Percentiles rank a stretch among this genome's conserved stretches.
phyloP scores from a whole-genome alignment of 2,329 filamentous ascomycete genomes.

The Pestalotiopsis sp. region DNA sequence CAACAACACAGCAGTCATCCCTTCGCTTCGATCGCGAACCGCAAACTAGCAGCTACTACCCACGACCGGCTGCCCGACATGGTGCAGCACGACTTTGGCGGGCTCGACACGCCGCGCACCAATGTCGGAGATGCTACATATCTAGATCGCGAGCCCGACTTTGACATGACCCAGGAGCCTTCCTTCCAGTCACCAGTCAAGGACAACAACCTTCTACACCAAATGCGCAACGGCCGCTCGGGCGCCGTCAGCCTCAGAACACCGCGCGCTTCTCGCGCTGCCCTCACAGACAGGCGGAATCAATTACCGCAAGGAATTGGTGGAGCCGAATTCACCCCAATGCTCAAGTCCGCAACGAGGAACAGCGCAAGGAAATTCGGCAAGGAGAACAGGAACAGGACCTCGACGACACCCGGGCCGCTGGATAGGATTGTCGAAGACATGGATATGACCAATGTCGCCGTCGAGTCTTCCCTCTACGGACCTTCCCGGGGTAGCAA shows the following conservation, averaged over 20 bases:
- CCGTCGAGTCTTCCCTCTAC: constrained; percentile 73
- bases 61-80: constrained; percentile 44
- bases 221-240: constrained; percentile 69
- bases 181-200: constrained; percentile 84
- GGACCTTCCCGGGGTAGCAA: constrained; percentile 59
- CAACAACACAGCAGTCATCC: neutral
- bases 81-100: constrained; percentile 64
- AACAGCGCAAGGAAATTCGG: constrained; percentile 69
- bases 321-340: constrained; percentile 86
- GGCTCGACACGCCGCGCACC: constrained; percentile 84
- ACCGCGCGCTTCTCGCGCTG: constrained; percentile 69
- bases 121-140: constrained; percentile 84
- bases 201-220: constrained; percentile 74
- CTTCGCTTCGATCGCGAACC: neutral
- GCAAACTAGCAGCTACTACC: neutral
- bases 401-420: constrained; percentile 69
- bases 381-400: constrained; percentile 62
- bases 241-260: constrained; percentile 67
- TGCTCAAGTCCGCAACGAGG: constrained; percentile 80
- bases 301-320: constrained; percentile 62
- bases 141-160: constrained; percentile 68
- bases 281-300: constrained; percentile 73
- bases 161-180: constrained; percentile 85
- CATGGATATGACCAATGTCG: constrained; percentile 71
- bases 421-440: constrained; percentile 68